These are phyloP conservation scores for Alternaria ventricosa DNA, from an alignment of 2,329 filamentous ascomycete genomes.

Conservation along the genomic window DNA sequence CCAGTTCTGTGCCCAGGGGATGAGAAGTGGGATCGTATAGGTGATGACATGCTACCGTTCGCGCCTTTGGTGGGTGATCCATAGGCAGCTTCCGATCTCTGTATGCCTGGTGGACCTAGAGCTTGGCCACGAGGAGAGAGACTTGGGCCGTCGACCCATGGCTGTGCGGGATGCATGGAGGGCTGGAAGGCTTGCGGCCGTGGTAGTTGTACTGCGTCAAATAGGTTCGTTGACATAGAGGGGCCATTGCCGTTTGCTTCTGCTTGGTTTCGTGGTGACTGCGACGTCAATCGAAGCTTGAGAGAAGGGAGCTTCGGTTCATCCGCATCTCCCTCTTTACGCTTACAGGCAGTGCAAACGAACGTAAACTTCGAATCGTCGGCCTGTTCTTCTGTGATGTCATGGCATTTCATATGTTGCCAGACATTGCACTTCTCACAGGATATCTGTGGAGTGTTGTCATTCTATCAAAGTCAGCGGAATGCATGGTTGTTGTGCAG, in stretches of 20 bases:
- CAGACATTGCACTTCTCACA: conserved; percentile 95
- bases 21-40: conserved; percentile 28
- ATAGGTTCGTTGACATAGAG: conserved; percentile 8
- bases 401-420: conserved; percentile 94
- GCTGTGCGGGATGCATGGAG: conserved; percentile 28
- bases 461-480: conserved; percentile 64
- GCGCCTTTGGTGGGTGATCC: conserved; percentile 37
- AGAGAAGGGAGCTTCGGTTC: conserved; percentile 68
- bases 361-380: conserved; percentile 82
- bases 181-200: conserved; percentile 25
- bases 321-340: conserved; percentile 67
- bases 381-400: conserved; percentile 77
- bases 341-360: conserved; percentile 78
- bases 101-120: conserved; percentile 51
- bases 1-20: conserved; percentile 27
- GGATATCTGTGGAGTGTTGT: conserved; percentile 90
- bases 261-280: conserved; percentile 48
- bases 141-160: conserved; percentile 52
- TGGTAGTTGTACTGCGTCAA: conserved; percentile 33
- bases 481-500: neutral
- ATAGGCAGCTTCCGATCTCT: conserved; percentile 45
- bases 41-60: conserved; percentile 38
- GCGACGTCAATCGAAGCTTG: conserved; percentile 63
- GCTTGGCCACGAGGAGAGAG: conserved; percentile 54
- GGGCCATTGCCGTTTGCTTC: conserved; percentile 28